Evolutionary conservation across 2,329 filamentous ascomycete genomes (phyloP).

Genomic region (Verticillium dahliae): DNA sequence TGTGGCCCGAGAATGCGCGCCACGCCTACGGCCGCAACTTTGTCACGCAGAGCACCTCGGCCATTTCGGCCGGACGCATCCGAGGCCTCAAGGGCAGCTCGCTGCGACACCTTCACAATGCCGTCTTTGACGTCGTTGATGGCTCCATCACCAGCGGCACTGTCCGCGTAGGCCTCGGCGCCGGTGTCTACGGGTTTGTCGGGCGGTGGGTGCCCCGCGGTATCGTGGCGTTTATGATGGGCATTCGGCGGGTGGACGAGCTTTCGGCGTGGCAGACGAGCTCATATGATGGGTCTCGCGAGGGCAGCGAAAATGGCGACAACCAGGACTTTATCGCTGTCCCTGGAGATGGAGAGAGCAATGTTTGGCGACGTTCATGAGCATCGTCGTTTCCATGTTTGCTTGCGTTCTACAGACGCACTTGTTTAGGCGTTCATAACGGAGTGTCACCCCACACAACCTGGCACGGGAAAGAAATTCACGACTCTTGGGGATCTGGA

Average conservation of each 20-base stretch:
- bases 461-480: background rate
- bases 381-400: no score
- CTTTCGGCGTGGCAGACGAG: conserved; percentile 46
- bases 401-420: background rate
- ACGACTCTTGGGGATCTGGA: background rate
- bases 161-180: conserved; percentile 78
- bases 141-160: conserved; percentile 53
- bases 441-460: background rate
- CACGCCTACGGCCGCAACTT: conserved; percentile 59
- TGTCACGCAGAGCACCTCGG: conserved; percentile 45
- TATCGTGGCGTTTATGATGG: conserved; percentile 91
- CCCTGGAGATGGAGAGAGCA: conserved; percentile 31
- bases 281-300: conserved; percentile 25
- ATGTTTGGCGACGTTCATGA: conserved; percentile 34
- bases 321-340: conserved; percentile 44
- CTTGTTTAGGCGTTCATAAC: background rate
- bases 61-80: conserved; percentile 49
- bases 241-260: conserved; percentile 58
- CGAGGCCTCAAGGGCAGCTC: conserved; percentile 62
- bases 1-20: conserved; percentile 57
- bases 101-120: conserved; percentile 73
- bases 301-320: conserved; percentile 25
- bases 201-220: conserved; percentile 72
- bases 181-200: conserved; percentile 77
- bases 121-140: conserved; percentile 84